Evolutionary conservation across 306 rosid species (phyloP).

Genomic region (Macrotyloma uniflorum): DNA sequence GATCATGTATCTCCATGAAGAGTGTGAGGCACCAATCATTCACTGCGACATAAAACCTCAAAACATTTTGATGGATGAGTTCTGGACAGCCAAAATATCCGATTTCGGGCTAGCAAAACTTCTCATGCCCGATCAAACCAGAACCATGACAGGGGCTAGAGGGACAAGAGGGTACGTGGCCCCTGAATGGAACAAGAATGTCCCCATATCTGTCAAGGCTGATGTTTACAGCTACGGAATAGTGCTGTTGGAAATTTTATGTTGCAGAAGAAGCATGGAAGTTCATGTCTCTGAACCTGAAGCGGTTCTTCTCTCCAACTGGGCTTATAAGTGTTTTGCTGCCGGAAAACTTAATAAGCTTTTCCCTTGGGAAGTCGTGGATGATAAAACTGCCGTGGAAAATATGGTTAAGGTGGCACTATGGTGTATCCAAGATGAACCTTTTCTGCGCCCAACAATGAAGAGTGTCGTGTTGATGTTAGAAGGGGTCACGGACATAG

Average conservation of each 20-base stretch:
- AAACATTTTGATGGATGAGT: conserved; percentile 54
- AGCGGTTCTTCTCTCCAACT: conserved; percentile 37
- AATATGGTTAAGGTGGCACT: conserved; percentile 44
- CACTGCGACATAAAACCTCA: conserved; percentile 52
- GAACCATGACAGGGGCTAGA: conserved; percentile 42
- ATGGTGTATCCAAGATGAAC: conserved; percentile 54
- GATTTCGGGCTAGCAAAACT: conserved; percentile 50
- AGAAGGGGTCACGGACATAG: conserved; percentile 39
- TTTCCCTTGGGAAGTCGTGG: conserved; percentile 25
- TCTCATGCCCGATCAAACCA: conserved; percentile 47
- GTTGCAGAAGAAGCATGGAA: conserved; percentile 42
- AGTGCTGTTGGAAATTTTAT: conserved; percentile 35
- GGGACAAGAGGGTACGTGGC: conserved; percentile 54
- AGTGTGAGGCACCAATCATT: conserved; percentile 45
- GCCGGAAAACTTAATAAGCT: conserved; percentile 33
- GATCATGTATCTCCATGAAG: conserved; percentile 47
- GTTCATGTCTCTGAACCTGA: conserved; percentile 31
- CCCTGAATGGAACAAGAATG: conserved; percentile 46
- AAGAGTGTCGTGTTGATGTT: conserved; percentile 50
- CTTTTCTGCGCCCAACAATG: conserved; percentile 49
- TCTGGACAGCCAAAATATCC: conserved; percentile 44
- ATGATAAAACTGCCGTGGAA: conserved; percentile 33
- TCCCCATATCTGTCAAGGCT: conserved; percentile 45
- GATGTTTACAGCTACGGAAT: conserved; percentile 53
- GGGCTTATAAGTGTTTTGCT: conserved; percentile 46